These are phyloP conservation scores for Trichocomaceae sp. DNA, from an alignment of 2,329 filamentous ascomycete genomes.

Conservation along the genomic window DNA sequence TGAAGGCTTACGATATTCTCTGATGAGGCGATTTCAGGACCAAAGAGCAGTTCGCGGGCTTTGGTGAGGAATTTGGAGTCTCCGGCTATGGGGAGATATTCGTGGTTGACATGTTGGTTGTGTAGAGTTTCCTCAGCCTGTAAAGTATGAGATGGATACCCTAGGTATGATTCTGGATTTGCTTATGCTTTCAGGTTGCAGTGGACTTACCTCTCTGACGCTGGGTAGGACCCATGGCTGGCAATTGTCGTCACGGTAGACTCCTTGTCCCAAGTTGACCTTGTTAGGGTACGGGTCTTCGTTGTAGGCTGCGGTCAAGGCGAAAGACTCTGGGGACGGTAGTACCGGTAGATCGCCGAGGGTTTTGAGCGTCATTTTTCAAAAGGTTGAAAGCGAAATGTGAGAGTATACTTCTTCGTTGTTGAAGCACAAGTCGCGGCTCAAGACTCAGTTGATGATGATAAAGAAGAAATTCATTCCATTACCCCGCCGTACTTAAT, in stretches of 20 bases:
- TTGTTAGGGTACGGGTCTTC: conserved; percentile 26
- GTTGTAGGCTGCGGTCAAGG: conserved; percentile 20
- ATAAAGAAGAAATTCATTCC: conserved; percentile 4
- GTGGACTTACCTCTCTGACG: conserved; percentile 24
- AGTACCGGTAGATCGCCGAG: conserved; percentile 3
- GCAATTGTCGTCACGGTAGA: conserved; percentile 35
- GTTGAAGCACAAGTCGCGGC: background rate
- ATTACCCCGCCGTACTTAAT: background rate
- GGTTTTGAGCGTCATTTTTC: conserved; percentile 1
- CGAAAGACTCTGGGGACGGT: conserved; percentile 16
- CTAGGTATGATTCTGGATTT: conserved; percentile 1
- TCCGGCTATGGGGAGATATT: conserved; percentile 87
- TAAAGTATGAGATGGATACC: background rate
- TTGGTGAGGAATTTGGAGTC: conserved; percentile 70
- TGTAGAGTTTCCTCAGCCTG: conserved; percentile 60
- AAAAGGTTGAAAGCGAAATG: conserved; percentile 2
- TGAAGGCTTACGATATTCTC: conserved; percentile 59
- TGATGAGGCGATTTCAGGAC: conserved; percentile 43
- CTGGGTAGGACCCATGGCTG: conserved; percentile 34
- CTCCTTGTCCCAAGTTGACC: conserved; percentile 35
- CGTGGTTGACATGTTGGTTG: conserved; percentile 53
- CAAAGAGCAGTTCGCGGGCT: conserved; percentile 74
- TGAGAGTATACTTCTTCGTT: conserved; percentile 1
- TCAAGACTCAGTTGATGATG: conserved; percentile 2
- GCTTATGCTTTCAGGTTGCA: background rate